Base-by-base conservation (phyloP, 169 alveolate genomes). In the Plasmodium adleri region DNA sequence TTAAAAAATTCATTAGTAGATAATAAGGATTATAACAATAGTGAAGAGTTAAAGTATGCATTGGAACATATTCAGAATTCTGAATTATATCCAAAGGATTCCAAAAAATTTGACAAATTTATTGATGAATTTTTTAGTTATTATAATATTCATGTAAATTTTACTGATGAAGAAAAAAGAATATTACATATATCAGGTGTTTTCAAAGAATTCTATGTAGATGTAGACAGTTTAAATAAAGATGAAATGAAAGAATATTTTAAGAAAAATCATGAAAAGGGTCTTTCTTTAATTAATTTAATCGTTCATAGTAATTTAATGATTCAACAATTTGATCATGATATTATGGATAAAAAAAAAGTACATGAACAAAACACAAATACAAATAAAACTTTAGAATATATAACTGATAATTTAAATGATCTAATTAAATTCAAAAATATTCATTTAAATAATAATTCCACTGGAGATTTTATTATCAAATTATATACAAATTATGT, bases 141-240 rank as follows among this genome's bases (percentile, higher is more conserved):
- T 58, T 58, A 56, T 70, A 24, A 15, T 28, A 50, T 83, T 45
- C 20, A 67, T 26, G 83, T 22, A 52, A 43, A 66, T 17, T 54
- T 83, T 60, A 32, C n/a, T 32, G 91, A 83, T 24, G 22, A 22
- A 45, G 83, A 67, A 39, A 83, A 32, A 68, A 83, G 54, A 49
- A 66, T 83, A 49, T 22, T 83, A 70, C 72, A 83, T 47, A 13
- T 39, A 13, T 83, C 91, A 17, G 91, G 91, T 12, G 50, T 83
- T 13, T 47, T 83, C 15, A 68, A 32, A 56, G 72, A 32, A 12
- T 22, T 83, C 43, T 83, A 83, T 50, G 83, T 68, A 2, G 91
- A 83, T 49, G 72, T 67, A 58, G 72, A 67, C 13, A 1, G 5
- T 43, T 47, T 68, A 26, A 47, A 20, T 50, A 15, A 83, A n/a